Evolutionary conservation across 176 grass and related monocot species (phyloP), one percentile per base, ranked within the genome.

Genomic region (Raddia distichophylla): DNA sequence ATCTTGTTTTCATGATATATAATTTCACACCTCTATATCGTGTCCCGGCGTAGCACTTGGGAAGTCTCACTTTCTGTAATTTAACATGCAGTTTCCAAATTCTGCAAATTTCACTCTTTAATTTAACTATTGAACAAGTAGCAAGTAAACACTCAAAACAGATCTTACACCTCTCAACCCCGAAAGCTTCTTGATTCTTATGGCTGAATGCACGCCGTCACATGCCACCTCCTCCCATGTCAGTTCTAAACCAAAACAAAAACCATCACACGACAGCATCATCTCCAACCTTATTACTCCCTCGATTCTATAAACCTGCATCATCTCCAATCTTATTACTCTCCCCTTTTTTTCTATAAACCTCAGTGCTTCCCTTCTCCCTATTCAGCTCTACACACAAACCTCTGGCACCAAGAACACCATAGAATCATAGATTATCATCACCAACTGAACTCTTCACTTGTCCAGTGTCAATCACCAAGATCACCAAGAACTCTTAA

Each of bases 301-400:
- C 27, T 27, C 27, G 27, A 27, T 27, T 27, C 27, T 27, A 27
- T 27, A 27, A 27, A 27, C 27, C 27, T 27, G 27, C 78, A 50
- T 45, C 53, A 50, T 45, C 53, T 59, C 40, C 42, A 69, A 14
- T 57, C 58, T 14, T 48, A 52, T 88, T 84, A 83, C 79, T 66
- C 13, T 8, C 45, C 34, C 12, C 51, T 78, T n/a, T n/a, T n/a
- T n/a, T n/a, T 67, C 33, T 72, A 52, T 60, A 57, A 72, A 40
- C 34, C 9, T 56, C 12, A 37, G 1, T n/a, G 15, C 37, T 6
- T 56, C 20, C 5, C 9, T 73, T 70, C 16, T 19, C 1, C 46
- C 57, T 77, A 79, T 71, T 64, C 53, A 14, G 67, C 61, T 64
- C 58, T 76, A 71, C 54, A 33, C 16, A 40, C 4, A 40, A 40